Evolutionary conservation across 352 stramenopile genomes (phyloP), one percentile per base, ranked within the genome.

Genomic region (Pythium apleroticum): DNA sequence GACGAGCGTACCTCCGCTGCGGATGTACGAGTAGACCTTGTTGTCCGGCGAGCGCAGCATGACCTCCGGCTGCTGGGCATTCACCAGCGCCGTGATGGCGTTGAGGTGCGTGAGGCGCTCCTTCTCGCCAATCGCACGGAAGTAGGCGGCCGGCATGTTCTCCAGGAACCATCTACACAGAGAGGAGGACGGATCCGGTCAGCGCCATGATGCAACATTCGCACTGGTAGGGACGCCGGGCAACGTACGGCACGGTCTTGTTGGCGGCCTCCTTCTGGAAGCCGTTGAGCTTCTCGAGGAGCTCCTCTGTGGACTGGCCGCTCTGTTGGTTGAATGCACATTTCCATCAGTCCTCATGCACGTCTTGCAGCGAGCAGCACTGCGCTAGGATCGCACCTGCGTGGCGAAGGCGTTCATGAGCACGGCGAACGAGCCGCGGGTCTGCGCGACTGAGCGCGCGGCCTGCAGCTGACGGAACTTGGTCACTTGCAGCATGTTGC

Each of bases 131-230:
- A 93, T 93, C 52, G 90, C 86, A 60, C 89, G 82, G 71, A 96
- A 97, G 78, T 97, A 97, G n/a, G 89, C 72, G 19, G 82, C 79
- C 24, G 89, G 89, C 89, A 97, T 97, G 81, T 95, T 94, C 50
- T 89, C 73, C 48, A 97, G 65, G 68, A 96, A 96, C 89, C 89
- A 96, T 66, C 71, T 80, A 66, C 45, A 57, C 14, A 53, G 25
- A 54, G n/a, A 52, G n/a, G n/a, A n/a, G n/a, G n/a, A n/a, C n/a
- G n/a, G n/a, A n/a, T n/a, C 2, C 24, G 7, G 19, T 41, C 14
- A 41, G 35, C 35, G 35, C 35, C 35, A 41, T n/a, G 35, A 19
- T 19, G 35, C 4, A 10, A 41, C 35, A 41, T 19, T 10, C 35
- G 35, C 35, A 41, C 19, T n/a, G 8, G 10, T 33, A 41, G 33